Evolutionary conservation across 768 basidiomycete genomes (phyloP).

Genomic region (Pisolithus marmoratus): DNA sequence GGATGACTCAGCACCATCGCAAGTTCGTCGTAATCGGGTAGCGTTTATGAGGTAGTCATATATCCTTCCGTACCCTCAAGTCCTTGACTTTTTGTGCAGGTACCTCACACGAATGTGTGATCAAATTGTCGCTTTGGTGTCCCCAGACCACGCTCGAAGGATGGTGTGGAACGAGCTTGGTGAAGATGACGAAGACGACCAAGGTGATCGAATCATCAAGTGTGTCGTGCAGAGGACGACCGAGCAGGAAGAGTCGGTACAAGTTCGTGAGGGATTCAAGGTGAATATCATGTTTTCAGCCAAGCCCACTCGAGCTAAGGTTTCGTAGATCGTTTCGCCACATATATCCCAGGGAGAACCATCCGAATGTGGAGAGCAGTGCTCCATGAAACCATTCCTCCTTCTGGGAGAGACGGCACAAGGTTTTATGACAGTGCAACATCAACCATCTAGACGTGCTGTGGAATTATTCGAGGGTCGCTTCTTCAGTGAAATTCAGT

Average conservation of each 20-base stretch:
- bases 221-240: constrained; percentile 46
- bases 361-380: constrained; percentile 5
- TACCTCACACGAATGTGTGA: constrained; percentile 58
- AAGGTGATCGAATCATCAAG: constrained; percentile 34
- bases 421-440: constrained; percentile 27
- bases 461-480: neutral
- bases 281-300: constrained; percentile 19
- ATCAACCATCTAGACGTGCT: constrained; percentile 6
- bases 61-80: neutral
- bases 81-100: constrained; percentile 25
- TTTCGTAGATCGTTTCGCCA: constrained; percentile 5
- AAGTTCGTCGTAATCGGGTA: constrained; percentile 46
- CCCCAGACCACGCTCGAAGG: constrained; percentile 38
- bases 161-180: constrained; percentile 39
- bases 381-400: constrained; percentile 17
- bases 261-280: constrained; percentile 35
- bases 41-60: constrained; percentile 54
- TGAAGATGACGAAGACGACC: constrained; percentile 7
- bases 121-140: constrained; percentile 47
- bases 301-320: neutral
- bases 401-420: constrained; percentile 30
- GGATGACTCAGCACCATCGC: constrained; percentile 41
- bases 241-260: constrained; percentile 45
- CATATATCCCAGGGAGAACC: constrained; percentile 4
- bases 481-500: constrained; percentile 3